A percentile compares a stretch with the other conserved stretches of the same genome.
These are phyloP conservation scores for Emmonsiellopsis sp. DNA, from an alignment of 2,329 filamentous ascomycete species.

Conservation along the genomic window DNA sequence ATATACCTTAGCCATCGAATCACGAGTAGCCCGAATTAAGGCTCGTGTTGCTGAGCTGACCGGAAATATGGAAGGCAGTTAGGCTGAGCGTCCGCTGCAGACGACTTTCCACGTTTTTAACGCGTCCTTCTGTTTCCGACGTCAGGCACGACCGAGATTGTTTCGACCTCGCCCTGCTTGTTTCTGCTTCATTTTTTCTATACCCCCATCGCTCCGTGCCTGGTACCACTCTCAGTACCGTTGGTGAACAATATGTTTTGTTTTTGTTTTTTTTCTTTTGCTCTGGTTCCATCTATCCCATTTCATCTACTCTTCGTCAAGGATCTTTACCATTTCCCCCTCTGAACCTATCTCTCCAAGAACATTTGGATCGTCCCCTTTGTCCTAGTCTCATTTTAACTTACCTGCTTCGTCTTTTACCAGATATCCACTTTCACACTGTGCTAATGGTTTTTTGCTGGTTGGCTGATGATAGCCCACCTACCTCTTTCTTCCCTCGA, in stretches of 20 bases:
- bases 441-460: neutral
- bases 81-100: slow-evolving; percentile 7
- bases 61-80: slow-evolving; percentile 59
- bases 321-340: neutral
- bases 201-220: neutral
- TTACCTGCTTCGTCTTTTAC: neutral
- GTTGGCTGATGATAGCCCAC: neutral
- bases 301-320: neutral
- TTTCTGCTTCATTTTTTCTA: neutral
- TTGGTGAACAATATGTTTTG: neutral
- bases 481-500: neutral
- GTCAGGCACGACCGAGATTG: neutral
- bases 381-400: neutral
- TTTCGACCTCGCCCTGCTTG: neutral
- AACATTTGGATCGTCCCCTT: slow-evolving; percentile 2
- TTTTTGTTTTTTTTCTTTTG: neutral
- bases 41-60: slow-evolving; percentile 92
- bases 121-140: neutral
- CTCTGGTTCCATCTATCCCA: neutral
- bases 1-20: slow-evolving; percentile 66
- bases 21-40: slow-evolving; percentile 93
- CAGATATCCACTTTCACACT: neutral
- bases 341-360: neutral
- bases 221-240: neutral
- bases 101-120: neutral